Evolutionary conservation across 768 basidiomycete species (phyloP).

Genomic region (Tricholoma sp.): DNA sequence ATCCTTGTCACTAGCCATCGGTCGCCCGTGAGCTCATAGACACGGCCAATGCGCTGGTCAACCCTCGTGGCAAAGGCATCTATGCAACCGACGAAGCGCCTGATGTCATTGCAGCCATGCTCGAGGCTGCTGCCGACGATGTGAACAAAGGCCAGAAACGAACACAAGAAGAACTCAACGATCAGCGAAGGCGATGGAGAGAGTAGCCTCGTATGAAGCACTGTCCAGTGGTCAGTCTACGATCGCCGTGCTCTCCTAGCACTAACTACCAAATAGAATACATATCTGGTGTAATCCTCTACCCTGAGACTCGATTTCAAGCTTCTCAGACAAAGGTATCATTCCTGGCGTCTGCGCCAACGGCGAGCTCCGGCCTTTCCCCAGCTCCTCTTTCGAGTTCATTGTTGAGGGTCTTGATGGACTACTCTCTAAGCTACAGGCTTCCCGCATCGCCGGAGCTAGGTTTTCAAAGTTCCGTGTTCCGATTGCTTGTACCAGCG

Average conservation of each 20-base stretch:
- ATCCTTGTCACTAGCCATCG: slow-evolving; percentile 34
- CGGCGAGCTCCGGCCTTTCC: slow-evolving; percentile 39
- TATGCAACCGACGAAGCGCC: slow-evolving; percentile 51
- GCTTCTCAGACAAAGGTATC: slow-evolving; percentile 40
- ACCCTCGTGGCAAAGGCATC: slow-evolving; percentile 45
- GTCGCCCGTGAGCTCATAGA: slow-evolving; percentile 39
- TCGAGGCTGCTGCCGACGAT: slow-evolving; percentile 31
- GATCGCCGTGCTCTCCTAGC: not conserved
- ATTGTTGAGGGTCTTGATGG: slow-evolving; percentile 47
- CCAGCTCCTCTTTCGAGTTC: slow-evolving; percentile 41
- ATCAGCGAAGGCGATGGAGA: slow-evolving; percentile 41
- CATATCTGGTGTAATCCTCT: slow-evolving; percentile 50
- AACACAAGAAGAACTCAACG: slow-evolving; percentile 31
- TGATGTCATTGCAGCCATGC: slow-evolving; percentile 34
- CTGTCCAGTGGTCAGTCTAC: slow-evolving; percentile 31
- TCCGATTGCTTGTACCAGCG: slow-evolving; percentile 41
- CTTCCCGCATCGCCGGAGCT: slow-evolving; percentile 38
- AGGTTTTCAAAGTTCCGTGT: slow-evolving; percentile 49
- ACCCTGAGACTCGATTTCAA: slow-evolving; percentile 46
- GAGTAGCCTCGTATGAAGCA: slow-evolving; percentile 37
- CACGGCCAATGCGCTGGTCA: slow-evolving; percentile 39
- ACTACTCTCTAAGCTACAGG: slow-evolving; percentile 36
- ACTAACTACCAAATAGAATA: slow-evolving; percentile 26
- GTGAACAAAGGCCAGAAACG: slow-evolving; percentile 19
- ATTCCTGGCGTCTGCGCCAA: slow-evolving; percentile 48